Evolutionary conservation across 2,329 filamentous ascomycete species (phyloP).

Genomic region (Teratosphaeriaceae sp.): DNA sequence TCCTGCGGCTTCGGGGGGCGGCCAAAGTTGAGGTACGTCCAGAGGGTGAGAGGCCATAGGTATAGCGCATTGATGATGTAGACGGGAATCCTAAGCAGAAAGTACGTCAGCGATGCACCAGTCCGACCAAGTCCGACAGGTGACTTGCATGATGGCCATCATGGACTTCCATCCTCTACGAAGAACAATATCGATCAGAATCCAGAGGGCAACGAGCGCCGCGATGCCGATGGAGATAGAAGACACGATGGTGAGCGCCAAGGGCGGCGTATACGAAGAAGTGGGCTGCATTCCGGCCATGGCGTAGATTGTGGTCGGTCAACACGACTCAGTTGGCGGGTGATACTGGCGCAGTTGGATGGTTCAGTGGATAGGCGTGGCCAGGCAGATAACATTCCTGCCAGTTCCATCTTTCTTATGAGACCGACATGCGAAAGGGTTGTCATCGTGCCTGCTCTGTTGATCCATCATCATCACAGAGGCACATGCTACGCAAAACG

Average conservation of each 20-base stretch:
- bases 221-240: conserved; percentile 9
- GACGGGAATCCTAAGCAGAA: conserved; percentile 16
- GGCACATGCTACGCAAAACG: not conserved
- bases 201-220: conserved; percentile 4
- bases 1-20: not conserved
- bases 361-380: not conserved
- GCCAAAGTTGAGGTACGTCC: conserved; percentile 18
- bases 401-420: not conserved
- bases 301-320: not conserved
- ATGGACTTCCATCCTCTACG: conserved; percentile 10
- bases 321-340: not conserved
- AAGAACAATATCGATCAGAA: conserved; percentile 8
- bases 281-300: not conserved
- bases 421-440: not conserved
- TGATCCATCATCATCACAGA: not conserved
- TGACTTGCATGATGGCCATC: conserved; percentile 9
- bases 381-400: not conserved
- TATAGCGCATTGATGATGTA: conserved; percentile 21
- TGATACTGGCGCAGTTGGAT: not conserved
- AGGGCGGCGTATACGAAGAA: not conserved
- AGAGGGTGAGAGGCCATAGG: conserved; percentile 18
- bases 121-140: not conserved
- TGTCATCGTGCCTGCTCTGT: not conserved
- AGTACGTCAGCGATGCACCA: not conserved
- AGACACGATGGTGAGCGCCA: conserved; percentile 4